Conservation (phyloP, 2,329 filamentous ascomycete species). For the Myriosclerotinia scirpicola region DNA sequence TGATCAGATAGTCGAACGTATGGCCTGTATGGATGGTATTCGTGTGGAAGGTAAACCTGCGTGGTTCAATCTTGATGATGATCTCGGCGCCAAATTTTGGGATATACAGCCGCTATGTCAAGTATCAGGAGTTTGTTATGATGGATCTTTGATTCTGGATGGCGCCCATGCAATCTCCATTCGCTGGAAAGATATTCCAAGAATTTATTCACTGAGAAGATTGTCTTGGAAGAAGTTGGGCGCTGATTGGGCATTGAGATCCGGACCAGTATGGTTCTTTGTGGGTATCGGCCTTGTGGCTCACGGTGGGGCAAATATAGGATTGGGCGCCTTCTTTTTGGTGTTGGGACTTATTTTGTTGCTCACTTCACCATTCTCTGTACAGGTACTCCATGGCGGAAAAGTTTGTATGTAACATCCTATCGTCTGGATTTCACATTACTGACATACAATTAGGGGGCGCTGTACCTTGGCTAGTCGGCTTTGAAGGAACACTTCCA, state of each 20-base stretch:
- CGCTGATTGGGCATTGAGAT: constrained; percentile 7
- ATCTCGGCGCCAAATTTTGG: constrained; percentile 39
- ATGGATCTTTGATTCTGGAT: constrained; percentile 40
- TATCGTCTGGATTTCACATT: background rate
- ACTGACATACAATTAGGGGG: constrained; percentile 11
- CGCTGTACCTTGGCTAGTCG: constrained; percentile 25
- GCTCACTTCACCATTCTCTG: constrained; percentile 24
- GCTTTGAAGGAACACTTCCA: constrained; percentile 30
- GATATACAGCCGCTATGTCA: constrained; percentile 41
- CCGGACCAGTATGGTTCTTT: constrained; percentile 16
- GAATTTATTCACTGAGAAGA: constrained; percentile 18
- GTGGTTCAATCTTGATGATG: constrained; percentile 35
- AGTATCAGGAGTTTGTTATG: constrained; percentile 40
- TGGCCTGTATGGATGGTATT: constrained; percentile 32
- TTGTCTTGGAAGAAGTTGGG: constrained; percentile 21
- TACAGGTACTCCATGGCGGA: constrained; percentile 27
- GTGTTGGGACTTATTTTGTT: constrained; percentile 23
- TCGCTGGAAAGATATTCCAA: constrained; percentile 40
- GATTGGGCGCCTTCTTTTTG: constrained; percentile 22
- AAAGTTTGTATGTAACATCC: constrained; percentile 24
- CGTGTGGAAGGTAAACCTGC: constrained; percentile 16
- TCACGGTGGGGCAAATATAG: background rate
- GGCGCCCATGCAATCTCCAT: constrained; percentile 39
- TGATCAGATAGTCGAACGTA: constrained; percentile 40
- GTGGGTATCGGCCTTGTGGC: background rate